Percentiles rank a stretch among this genome's conserved stretches.
These are phyloP conservation scores for Peronospora farinosa DNA, from an alignment of 352 stramenopile genomes.

Conservation along the genomic window DNA sequence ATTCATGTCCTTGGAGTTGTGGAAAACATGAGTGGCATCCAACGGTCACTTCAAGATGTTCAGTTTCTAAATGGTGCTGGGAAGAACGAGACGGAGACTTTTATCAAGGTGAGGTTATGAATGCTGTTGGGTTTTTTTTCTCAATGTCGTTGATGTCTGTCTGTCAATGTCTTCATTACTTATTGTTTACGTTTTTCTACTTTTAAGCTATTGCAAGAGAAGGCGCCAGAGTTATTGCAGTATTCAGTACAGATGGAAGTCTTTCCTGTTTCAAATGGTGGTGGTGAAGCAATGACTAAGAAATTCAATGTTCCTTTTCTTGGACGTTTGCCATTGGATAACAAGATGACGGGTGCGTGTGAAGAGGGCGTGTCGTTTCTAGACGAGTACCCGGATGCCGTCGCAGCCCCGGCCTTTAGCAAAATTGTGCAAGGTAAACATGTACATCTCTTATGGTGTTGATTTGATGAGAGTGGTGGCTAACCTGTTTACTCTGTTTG, in stretches of 20 bases:
- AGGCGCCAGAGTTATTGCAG: constrained; percentile 74
- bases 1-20: constrained; percentile 88
- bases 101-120: constrained; percentile 47
- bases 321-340: constrained; percentile 93
- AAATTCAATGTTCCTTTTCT: constrained; percentile 96
- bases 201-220: constrained; percentile 69
- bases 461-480: no score
- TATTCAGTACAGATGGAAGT: constrained; percentile 82
- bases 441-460: background rate
- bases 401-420: constrained; percentile 60
- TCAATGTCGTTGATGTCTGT: background rate
- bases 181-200: background rate
- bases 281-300: constrained; percentile 92
- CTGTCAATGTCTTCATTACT: background rate
- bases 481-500: constrained; percentile 2
- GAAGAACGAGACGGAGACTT: constrained; percentile 47
- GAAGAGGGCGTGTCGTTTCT: constrained; percentile 93
- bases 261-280: constrained; percentile 83
- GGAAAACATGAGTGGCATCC: constrained; percentile 98
- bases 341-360: constrained; percentile 93
- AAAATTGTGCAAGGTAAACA: constrained; percentile 59
- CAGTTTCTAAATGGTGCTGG: constrained; percentile 57
- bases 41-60: constrained; percentile 71
- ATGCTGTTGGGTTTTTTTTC: no score
- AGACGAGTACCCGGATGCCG: constrained; percentile 77